phyloP scores from a whole-genome alignment of 305 asterid genomes.

The Rubia tinctorum region DNA sequence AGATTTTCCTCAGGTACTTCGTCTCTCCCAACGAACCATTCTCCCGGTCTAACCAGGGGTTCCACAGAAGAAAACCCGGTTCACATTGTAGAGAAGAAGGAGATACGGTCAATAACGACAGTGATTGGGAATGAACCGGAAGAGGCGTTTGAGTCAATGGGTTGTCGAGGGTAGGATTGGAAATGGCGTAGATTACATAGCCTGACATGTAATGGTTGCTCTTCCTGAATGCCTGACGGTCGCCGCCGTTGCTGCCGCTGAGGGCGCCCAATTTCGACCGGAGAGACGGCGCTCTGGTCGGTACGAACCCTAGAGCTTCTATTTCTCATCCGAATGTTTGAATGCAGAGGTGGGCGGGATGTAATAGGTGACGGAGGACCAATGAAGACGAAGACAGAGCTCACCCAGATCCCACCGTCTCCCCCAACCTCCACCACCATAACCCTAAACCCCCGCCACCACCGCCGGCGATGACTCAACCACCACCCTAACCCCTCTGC shows the following conservation, averaged over 20 bases:
- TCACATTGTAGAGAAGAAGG: constrained; percentile 62
- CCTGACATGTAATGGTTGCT: neutral
- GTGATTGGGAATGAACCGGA: constrained; percentile 18
- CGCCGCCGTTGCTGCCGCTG: constrained; percentile 2
- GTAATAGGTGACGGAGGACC: neutral
- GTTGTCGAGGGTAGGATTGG: constrained; percentile 22
- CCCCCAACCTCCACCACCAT: too few relatives aligned
- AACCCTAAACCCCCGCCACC: too few relatives aligned
- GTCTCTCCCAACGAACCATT: constrained; percentile 38
- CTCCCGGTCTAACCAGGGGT: constrained; percentile 23
- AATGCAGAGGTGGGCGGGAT: neutral
- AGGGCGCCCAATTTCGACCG: constrained; percentile 25
- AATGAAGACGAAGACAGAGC: too few relatives aligned
- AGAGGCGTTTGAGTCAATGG: constrained; percentile 9
- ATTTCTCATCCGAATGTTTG: constrained; percentile 11
- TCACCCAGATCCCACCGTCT: too few relatives aligned
- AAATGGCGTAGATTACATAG: constrained; percentile 22
- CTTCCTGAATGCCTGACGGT: neutral
- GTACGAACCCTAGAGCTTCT: constrained; percentile 49
- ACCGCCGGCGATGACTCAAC: too few relatives aligned
- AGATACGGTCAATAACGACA: constrained; percentile 41
- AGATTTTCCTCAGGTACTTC: constrained; percentile 73
- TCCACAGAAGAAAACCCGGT: constrained; percentile 56
- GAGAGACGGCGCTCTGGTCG: too few relatives aligned
- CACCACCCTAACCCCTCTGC: too few relatives aligned